Evolutionary conservation across 495 filamentous ascomycete genomes (phyloP).

Genomic region (Hypoxylon fragiforme): DNA sequence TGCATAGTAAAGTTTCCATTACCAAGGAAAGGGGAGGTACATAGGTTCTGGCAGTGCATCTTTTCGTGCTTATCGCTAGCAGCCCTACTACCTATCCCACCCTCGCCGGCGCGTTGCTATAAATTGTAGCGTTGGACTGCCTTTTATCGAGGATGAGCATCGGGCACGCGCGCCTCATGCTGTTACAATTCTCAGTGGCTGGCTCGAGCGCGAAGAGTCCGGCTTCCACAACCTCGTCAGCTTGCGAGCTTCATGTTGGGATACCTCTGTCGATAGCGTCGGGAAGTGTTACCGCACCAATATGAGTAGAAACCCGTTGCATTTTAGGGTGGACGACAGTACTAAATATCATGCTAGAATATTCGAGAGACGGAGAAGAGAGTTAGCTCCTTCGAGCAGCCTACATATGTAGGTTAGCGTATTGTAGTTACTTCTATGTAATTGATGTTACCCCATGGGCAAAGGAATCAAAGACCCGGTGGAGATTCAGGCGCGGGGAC

Average conservation of each 20-base stretch:
- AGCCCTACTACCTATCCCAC: slow-evolving; percentile 59
- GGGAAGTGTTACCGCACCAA: no score
- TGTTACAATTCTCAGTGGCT: slow-evolving; percentile 42
- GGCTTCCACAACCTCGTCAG: slow-evolving; percentile 49
- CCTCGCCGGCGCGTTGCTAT: slow-evolving; percentile 51
- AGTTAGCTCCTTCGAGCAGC: no score
- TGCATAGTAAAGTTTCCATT: slow-evolving; percentile 23
- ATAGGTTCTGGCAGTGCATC: not conserved
- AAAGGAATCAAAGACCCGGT: no score
- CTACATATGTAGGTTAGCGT: no score
- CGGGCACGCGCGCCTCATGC: slow-evolving; percentile 48
- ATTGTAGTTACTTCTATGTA: no score
- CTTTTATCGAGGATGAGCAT: slow-evolving; percentile 51
- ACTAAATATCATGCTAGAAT: not conserved
- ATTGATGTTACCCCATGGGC: no score
- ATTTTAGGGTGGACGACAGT: slow-evolving; percentile 39
- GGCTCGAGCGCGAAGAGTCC: slow-evolving; percentile 36
- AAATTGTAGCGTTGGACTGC: slow-evolving; percentile 57
- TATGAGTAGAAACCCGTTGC: no score
- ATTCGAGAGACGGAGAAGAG: no score
- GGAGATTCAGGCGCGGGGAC: not conserved
- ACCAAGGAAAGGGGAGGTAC: not conserved
- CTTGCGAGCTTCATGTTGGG: slow-evolving; percentile 42
- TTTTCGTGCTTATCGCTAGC: slow-evolving; percentile 44
- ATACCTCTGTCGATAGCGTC: slow-evolving; percentile 43